Conservation (phyloP, 2,329 filamentous ascomycete species). For the Pseudogymnoascus sp. region DNA sequence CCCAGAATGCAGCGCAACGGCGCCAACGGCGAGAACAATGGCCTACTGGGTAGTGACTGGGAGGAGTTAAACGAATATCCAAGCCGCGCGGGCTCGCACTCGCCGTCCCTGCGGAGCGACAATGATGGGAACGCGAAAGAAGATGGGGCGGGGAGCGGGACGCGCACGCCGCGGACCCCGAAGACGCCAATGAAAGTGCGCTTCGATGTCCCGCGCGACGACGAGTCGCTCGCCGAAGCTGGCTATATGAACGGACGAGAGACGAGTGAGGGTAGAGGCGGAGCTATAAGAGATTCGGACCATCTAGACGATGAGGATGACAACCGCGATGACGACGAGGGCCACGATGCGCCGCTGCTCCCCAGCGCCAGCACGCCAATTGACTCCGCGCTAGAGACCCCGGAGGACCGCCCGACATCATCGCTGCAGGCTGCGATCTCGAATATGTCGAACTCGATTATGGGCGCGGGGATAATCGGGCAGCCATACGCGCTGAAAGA, state of each 20-base stretch:
- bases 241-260: constrained; percentile 1
- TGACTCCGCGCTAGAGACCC: constrained; percentile 43
- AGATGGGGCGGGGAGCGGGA: neutral
- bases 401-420: constrained; percentile 61
- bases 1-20: neutral
- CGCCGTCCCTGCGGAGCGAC: neutral
- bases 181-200: constrained; percentile 56
- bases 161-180: constrained; percentile 21
- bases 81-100: neutral
- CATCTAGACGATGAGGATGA: neutral
- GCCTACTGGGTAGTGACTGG: constrained; percentile 3
- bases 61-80: neutral
- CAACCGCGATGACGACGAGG: constrained; percentile 19
- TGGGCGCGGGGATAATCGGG: constrained; percentile 66
- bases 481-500: constrained; percentile 96
- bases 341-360: constrained; percentile 28
- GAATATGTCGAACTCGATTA: constrained; percentile 99
- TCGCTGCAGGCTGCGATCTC: constrained; percentile 85
- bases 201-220: constrained; percentile 91
- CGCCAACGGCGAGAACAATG: neutral
- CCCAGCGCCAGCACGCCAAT: neutral
- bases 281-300: neutral
- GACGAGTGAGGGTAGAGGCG: neutral
- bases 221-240: constrained; percentile 78
- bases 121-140: neutral